phyloP scores from a whole-genome alignment of 768 basidiomycete species.

The Trametes elegans region DNA sequence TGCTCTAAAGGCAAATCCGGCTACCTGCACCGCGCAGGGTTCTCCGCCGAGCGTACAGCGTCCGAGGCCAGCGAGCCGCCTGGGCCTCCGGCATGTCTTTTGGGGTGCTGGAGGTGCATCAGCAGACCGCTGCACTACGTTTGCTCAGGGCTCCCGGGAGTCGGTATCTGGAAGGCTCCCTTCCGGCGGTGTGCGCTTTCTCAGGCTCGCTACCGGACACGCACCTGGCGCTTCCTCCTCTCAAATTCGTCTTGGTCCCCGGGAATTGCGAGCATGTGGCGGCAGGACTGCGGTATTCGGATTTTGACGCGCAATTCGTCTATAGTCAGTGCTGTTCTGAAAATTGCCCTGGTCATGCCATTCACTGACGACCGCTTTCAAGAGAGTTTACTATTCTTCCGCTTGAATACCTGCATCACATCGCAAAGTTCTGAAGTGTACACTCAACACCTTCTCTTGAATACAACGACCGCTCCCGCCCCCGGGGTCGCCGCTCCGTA shows the following conservation, averaged over 20 bases:
- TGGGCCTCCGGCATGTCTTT: not conserved
- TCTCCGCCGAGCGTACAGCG: not conserved
- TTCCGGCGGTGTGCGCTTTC: not conserved
- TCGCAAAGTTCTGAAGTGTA: not conserved
- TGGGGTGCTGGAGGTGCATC: slow-evolving; percentile 1
- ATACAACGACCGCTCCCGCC: not conserved
- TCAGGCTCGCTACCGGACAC: not conserved
- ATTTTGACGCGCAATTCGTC: too few relatives aligned
- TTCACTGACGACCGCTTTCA: too few relatives aligned
- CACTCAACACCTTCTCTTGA: not conserved
- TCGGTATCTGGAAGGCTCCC: slow-evolving; percentile 2
- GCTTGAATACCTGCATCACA: too few relatives aligned
- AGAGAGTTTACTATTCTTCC: too few relatives aligned
- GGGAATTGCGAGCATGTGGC: too few relatives aligned
- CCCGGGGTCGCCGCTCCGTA: too few relatives aligned
- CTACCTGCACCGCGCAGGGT: too few relatives aligned
- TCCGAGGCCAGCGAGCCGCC: slow-evolving; percentile 1
- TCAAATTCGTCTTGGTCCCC: not conserved
- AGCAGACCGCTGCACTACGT: not conserved
- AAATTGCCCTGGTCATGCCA: too few relatives aligned
- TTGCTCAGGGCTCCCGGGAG: not conserved
- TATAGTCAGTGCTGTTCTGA: too few relatives aligned
- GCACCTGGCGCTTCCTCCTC: not conserved
- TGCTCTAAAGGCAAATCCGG: not conserved
- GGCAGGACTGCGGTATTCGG: too few relatives aligned